Evolutionary conservation across 805 yeast genomes (phyloP).

Genomic region (Wickerhamiella vanderwaltii): DNA sequence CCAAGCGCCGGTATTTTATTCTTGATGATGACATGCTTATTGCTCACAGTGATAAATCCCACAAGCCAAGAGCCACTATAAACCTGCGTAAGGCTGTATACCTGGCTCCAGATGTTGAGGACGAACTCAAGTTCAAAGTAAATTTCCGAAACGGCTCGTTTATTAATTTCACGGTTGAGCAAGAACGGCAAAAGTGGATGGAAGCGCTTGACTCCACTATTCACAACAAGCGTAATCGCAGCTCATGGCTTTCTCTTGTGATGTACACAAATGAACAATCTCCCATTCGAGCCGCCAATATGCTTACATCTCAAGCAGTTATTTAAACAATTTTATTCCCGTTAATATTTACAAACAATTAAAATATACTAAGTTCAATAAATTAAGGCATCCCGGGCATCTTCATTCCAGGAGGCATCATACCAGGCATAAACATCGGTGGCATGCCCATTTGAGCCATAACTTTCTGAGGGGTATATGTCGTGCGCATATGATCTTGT

Average conservation of each 20-base stretch:
- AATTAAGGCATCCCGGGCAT: constrained; percentile 16
- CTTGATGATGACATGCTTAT: constrained; percentile 58
- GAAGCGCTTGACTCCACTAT: constrained; percentile 12
- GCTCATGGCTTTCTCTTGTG: constrained; percentile 12
- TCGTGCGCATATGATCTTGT: constrained; percentile 70
- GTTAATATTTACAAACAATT: background rate
- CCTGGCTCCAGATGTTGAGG: constrained; percentile 34
- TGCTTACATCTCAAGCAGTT: constrained; percentile 1
- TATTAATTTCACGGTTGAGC: constrained; percentile 61
- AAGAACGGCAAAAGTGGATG: constrained; percentile 52
- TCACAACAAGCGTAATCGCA: constrained; percentile 9
- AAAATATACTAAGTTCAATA: background rate
- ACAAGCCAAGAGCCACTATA: constrained; percentile 61
- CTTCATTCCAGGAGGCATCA: constrained; percentile 19
- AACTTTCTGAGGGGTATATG: constrained; percentile 58
- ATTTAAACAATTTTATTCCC: background rate
- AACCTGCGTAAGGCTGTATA: constrained; percentile 58
- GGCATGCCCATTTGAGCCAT: constrained; percentile 32
- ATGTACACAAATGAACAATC: constrained; percentile 1
- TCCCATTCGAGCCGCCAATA: background rate
- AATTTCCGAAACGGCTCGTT: constrained; percentile 58
- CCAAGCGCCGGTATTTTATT: constrained; percentile 65
- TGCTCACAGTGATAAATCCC: constrained; percentile 62
- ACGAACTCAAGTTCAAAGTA: constrained; percentile 16
- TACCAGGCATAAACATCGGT: constrained; percentile 19